Base-by-base conservation (phyloP, 2,329 filamentous ascomycete species). In the Didymella lethalis region DNA sequence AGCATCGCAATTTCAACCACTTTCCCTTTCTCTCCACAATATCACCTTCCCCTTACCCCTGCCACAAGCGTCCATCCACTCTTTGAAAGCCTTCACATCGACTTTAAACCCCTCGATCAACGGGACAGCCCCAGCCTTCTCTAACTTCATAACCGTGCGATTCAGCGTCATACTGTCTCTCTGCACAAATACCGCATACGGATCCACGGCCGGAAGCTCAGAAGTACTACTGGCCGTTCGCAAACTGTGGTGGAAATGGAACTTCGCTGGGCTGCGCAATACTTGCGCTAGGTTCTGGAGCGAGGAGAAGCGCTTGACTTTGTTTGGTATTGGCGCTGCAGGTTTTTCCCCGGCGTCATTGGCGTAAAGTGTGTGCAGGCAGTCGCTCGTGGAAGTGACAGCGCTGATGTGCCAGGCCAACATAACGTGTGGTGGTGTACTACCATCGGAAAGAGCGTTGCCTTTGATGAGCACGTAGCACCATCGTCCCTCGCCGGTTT, bases 11-110 rank as follows among this genome's bases (percentile, higher is more conserved):
- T 23, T 2, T 23, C 23, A 23, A 3, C 23, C 23, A 23, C 23
- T 46, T 25, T 45, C 55, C 12, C 23, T 57, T 47, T 65, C 57
- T 48, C 43, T 61, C 65, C 65, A 87, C 75, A 70, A 36, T 14
- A 72, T 58, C 8, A 71, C 38, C 61, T 71, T 69, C 4, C 66
- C 71, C 36, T 46, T 7, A 1, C 71, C 71, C 57, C n/a, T 58
- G 1, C 62, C 69, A 36, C 71, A 65, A 16, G 66, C 68, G 31
- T 65, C 65, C 52, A 70, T 32, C 54, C 65, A 69, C 2, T 25
- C 48, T 44, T 44, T 54, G 47, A 67, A 72, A 11, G 49, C 48
- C 7, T 1, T 23, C 7, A 64, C 44, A 60, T 73, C 65, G 7
- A 68, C 63, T 32, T 62, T 57, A 26, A 54, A 66, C 25, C 62